These are phyloP conservation scores for Phialocephala sp. DNA, from an alignment of 2,329 filamentous ascomycete species.

Conservation along the genomic window DNA sequence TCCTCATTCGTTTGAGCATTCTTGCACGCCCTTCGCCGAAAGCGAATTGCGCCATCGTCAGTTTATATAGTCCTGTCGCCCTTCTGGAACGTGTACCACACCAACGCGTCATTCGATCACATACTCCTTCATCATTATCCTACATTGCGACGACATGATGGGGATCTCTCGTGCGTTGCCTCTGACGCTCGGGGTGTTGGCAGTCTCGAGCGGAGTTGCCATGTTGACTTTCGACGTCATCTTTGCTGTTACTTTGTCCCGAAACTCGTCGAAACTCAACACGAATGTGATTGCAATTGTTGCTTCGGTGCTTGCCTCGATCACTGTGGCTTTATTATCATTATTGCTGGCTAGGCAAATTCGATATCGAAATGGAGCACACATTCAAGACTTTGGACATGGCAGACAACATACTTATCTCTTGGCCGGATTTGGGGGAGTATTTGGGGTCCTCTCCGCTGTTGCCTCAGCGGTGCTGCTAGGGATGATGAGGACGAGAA, in stretches of 20 bases:
- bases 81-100: slow-evolving; percentile 28
- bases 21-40: slow-evolving; percentile 19
- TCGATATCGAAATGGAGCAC: slow-evolving; percentile 37
- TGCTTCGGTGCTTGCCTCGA: slow-evolving; percentile 34
- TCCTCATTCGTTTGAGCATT: slow-evolving; percentile 35
- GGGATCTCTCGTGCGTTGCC: slow-evolving; percentile 31
- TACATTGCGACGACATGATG: slow-evolving; percentile 30
- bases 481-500: slow-evolving; percentile 32
- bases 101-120: slow-evolving; percentile 19
- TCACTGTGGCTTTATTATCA: slow-evolving; percentile 34
- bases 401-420: slow-evolving; percentile 39
- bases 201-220: slow-evolving; percentile 37
- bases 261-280: slow-evolving; percentile 20
- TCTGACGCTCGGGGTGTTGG: slow-evolving; percentile 38
- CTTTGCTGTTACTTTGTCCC: slow-evolving; percentile 37
- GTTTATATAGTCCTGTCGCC: slow-evolving; percentile 23
- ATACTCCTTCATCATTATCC: slow-evolving; percentile 9
- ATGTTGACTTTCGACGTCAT: slow-evolving; percentile 41
- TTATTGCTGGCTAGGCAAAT: slow-evolving; percentile 38
- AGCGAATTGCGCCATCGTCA: slow-evolving; percentile 11
- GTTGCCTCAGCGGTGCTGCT: slow-evolving; percentile 37
- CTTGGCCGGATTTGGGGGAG: slow-evolving; percentile 35
- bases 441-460: slow-evolving; percentile 36
- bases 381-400: slow-evolving; percentile 37
- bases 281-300: slow-evolving; percentile 35